Base-by-base conservation (phyloP, 2,329 filamentous ascomycete species). In the Emericellopsis cladophorae region DNA sequence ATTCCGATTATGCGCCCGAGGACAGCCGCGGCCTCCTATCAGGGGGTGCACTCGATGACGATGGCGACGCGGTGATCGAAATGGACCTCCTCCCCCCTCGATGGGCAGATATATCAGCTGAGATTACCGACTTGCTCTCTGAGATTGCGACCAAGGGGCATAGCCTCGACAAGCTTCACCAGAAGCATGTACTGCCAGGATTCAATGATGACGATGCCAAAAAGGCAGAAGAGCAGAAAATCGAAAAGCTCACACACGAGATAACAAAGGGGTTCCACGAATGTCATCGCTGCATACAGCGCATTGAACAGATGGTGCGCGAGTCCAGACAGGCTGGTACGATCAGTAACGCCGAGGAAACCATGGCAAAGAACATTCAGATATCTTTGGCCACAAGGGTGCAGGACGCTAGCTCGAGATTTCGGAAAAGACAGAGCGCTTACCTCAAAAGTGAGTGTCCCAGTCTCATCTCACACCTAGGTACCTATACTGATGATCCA, bases 121-220 rank as follows among this genome's bases (percentile, higher is more conserved):
- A 96, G 57, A 87, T 98, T 45, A 81, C 83, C 24, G 87, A 95
- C 44, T 66, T 85, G 34, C 74, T 98, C 9, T 73, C 76, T 45
- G 78, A 84, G 43, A 86, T 96, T 49, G 82, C 86, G 40, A 79
- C 77, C 45, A 87, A 93, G 64, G 84, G 87, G 49, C 79, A 85
- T 51, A 80, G 79, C 52, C 74, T 98, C 26, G 92, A 96, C 55
- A 86, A 89, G 55, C 69, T 98, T 46, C 92, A 98, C 60, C 88
- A 95, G 63, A 96, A 96, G 59, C 92, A 98, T 62, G 84, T 98
- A 35, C 72, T 98, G 12, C 92, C 92, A 0, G 89, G 90, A 23
- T 98, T 98, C 63, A 88, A 96, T 55, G 92, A 98, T 53, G 90
- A 96, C 51, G 85, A 88, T 41, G 76, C 87, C 34, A 92, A 95